Evolutionary conservation across 2,329 filamentous ascomycete genomes (phyloP), one percentile per base, ranked within the genome.

Genomic region (Aspergillus sp.): DNA sequence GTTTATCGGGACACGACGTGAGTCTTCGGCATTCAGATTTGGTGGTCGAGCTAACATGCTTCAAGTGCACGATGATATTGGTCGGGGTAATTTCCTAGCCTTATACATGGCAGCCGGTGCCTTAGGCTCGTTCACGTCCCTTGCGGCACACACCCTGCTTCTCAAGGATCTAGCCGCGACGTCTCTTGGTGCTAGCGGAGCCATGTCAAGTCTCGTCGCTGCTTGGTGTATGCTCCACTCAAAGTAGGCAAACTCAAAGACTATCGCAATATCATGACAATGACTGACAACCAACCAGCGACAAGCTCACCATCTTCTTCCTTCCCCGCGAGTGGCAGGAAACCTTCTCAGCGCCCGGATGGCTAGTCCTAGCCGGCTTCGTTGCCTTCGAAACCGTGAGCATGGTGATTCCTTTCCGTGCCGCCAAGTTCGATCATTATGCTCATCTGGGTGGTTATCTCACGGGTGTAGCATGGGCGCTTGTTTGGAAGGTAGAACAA

Each of bases 61-160:
- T 17, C 45, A 38, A 73, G 68, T 80, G 5, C 77, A 80, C 56
- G 76, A 79, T 55, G 75, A 80, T 49, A 70, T 81, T 25, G 78
- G 77, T 43, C 71, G 79, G 32, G 78, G 76, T 6, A 74, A 75
- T 19, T 80, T 81, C 60, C 60, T 81, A 13, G 73, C 75, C 4
- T 65, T 81, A 15, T 80, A 75, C 54, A 54, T 80, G 39, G 65
- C 73, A 3, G 64, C 71, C 1, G 78, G 76, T 17, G 66, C 68
- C 1, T 49, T 75, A 15, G 75, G 73, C 42, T 74, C 73, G 4
- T 69, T 75, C 49, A 57, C 68, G 4, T 74, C 74, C 7, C 61
- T 82, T 10, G 56, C 65, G 5, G 65, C 63, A 20, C 69, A 72
- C 45, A 73, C 78, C 22, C 49, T 77, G 2, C 54, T 62, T 12